These are phyloP conservation scores for Aaosphaeria arxii DNA, from an alignment of 2,329 filamentous ascomycete species.

Conservation along the genomic window DNA sequence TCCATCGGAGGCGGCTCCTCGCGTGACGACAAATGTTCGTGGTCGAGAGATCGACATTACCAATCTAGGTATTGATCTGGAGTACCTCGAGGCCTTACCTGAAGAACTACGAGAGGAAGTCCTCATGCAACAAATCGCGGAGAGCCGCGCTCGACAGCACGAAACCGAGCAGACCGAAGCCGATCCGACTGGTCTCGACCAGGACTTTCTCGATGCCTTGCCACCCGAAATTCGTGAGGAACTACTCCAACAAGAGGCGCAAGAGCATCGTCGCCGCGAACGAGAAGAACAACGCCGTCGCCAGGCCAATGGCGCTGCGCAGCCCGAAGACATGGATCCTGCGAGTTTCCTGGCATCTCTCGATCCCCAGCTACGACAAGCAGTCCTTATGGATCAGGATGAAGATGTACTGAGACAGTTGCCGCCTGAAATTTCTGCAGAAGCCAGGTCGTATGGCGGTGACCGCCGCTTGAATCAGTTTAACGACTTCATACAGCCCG, in stretches of 20 bases:
- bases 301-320: constrained; percentile 45
- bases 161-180: constrained; percentile 42
- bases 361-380: constrained; percentile 77
- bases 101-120: constrained; percentile 96
- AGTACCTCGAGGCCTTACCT: constrained; percentile 94
- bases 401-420: constrained; percentile 81
- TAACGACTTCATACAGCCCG: constrained; percentile 27
- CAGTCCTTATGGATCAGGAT: constrained; percentile 87
- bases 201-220: constrained; percentile 89
- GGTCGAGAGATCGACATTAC: constrained; percentile 92
- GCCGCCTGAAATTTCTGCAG: constrained; percentile 79
- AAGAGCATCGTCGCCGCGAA: constrained; percentile 83
- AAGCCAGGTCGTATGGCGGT: constrained; percentile 71
- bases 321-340: constrained; percentile 77
- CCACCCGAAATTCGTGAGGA: constrained; percentile 88
- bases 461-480: constrained; percentile 55
- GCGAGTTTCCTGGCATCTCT: constrained; percentile 91
- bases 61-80: constrained; percentile 86
- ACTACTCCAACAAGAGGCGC: constrained; percentile 84
- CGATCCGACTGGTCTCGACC: constrained; percentile 73
- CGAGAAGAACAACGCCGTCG: constrained; percentile 76
- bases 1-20: constrained; percentile 36
- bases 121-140: constrained; percentile 75
- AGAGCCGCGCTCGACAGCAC: constrained; percentile 52
- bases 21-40: constrained; percentile 78